phyloP scores from a whole-genome alignment of 345 rosid genomes.

The Rhizophora apiculata region DNA sequence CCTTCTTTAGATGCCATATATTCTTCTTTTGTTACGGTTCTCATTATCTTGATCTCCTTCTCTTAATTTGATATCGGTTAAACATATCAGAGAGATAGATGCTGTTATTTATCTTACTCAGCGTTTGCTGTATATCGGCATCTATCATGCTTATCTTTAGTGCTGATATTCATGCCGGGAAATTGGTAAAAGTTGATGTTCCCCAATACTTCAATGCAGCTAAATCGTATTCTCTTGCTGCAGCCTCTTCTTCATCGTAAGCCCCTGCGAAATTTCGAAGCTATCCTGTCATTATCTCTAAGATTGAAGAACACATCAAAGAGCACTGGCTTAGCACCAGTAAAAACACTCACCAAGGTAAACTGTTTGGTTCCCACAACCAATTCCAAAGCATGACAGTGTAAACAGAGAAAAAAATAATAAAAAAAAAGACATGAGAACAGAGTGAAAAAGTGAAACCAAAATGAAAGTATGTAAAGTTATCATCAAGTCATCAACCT shows the following conservation, averaged over 20 bases:
- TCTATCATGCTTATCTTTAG: too few relatives aligned
- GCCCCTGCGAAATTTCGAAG: slow-evolving; percentile 40
- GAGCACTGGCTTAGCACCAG: not conserved
- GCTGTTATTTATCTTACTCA: not conserved
- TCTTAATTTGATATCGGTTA: slow-evolving; percentile 51
- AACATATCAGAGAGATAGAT: slow-evolving; percentile 1
- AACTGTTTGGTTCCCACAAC: slow-evolving; percentile 34
- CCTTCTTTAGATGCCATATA: slow-evolving; percentile 68
- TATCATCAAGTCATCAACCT: slow-evolving; percentile 27
- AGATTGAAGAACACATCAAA: not conserved
- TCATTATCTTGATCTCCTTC: slow-evolving; percentile 57
- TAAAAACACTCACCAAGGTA: slow-evolving; percentile 46
- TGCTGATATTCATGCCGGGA: slow-evolving; percentile 34
- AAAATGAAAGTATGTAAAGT: not conserved
- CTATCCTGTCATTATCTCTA: slow-evolving; percentile 4
- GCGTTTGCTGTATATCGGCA: too few relatives aligned
- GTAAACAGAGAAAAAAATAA: slow-evolving; percentile 5
- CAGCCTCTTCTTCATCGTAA: slow-evolving; percentile 71
- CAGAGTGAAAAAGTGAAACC: not conserved
- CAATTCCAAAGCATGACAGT: slow-evolving; percentile 15
- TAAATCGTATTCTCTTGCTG: slow-evolving; percentile 66
- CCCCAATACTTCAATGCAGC: slow-evolving; percentile 77
- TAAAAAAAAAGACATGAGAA: not conserved
- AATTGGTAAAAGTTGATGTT: slow-evolving; percentile 55
- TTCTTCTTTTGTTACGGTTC: slow-evolving; percentile 56